phyloP scores from a whole-genome alignment of 352 stramenopile species.

The Peronospora farinosa region DNA sequence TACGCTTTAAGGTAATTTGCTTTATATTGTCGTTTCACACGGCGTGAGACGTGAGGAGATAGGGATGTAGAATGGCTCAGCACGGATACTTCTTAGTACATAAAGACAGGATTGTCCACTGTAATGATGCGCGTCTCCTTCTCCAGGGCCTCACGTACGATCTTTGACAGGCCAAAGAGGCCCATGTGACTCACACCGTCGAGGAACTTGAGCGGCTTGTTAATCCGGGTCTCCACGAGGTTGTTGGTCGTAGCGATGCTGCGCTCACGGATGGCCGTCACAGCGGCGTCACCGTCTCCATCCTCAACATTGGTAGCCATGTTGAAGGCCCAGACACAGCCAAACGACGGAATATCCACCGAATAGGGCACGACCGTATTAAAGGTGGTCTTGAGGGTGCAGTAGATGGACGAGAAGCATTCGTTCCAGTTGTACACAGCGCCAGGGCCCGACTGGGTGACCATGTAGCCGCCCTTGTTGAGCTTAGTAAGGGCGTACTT shows the following conservation, averaged over 20 bases:
- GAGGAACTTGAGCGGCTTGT: constrained; percentile 84
- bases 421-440: constrained; percentile 86
- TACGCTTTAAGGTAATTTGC: background rate
- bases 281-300: constrained; percentile 34
- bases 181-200: constrained; percentile 87
- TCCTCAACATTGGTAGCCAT: constrained; percentile 81
- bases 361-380: constrained; percentile 89
- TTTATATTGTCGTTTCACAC: constrained; percentile 27
- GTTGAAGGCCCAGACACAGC: constrained; percentile 91
- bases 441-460: constrained; percentile 90
- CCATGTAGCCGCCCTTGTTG: constrained; percentile 85
- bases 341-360: constrained; percentile 90
- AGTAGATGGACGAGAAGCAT: constrained; percentile 92
- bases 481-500: constrained; percentile 81
- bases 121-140: constrained; percentile 92
- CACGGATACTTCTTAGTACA: constrained; percentile 76
- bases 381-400: constrained; percentile 89
- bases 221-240: constrained; percentile 48
- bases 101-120: constrained; percentile 93
- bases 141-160: constrained; percentile 80
- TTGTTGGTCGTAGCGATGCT: constrained; percentile 62
- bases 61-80: constrained; percentile 20
- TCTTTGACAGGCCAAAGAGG: constrained; percentile 90
- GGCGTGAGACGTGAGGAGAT: constrained; percentile 7
- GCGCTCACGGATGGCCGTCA: constrained; percentile 46